Evolutionary conservation across 257 asterid genomes (phyloP), one percentile per base, ranked within the genome.

Genomic region (Misopates orontium): DNA sequence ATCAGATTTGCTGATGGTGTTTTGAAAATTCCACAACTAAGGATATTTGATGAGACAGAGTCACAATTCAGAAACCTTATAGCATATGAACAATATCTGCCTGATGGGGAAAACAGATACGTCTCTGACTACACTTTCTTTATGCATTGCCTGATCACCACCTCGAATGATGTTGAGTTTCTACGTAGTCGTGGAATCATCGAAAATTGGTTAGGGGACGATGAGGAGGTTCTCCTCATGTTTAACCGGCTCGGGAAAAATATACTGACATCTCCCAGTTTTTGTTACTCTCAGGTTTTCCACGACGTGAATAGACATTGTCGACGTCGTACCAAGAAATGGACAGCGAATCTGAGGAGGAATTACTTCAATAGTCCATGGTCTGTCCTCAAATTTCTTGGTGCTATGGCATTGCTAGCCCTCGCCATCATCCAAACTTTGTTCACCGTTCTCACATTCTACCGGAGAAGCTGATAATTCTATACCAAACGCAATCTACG

Each of bases 51-150:
- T 24, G 56, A 39, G 52, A 69, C 73, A 21, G 73, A 69, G 31
- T 58, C 73, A 0, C 48, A 44, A 6, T 23, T 69, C 36, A 60
- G 54, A 22, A 70, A 70, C 20, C 64, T 70, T 5, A 62, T 62
- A 4, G 69, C 69, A 13, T 70, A 70, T 19, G 75, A 70, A 20
- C 62, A 70, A 25, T 70, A 41, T 18, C 44, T 69, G 10, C 52
- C 73, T 0, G 54, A 62, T 15, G 21, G 56, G 56, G 40, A 28
- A 13, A 16, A 8, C 3, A 62, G 48, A 19, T 53, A 56, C 22
- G 49, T 60, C 16, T 25, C 68, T 0, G 68, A 69, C 41, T 60
- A 69, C 51, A 41, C 18, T 4, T 36, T 22, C 51, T 52, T 69
- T 4, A 48, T 69, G 61, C 61, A 60, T 10, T 49, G 62, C 12